Conservation (phyloP, 176 grass and related monocot species). For the Musa schizocarpa region DNA sequence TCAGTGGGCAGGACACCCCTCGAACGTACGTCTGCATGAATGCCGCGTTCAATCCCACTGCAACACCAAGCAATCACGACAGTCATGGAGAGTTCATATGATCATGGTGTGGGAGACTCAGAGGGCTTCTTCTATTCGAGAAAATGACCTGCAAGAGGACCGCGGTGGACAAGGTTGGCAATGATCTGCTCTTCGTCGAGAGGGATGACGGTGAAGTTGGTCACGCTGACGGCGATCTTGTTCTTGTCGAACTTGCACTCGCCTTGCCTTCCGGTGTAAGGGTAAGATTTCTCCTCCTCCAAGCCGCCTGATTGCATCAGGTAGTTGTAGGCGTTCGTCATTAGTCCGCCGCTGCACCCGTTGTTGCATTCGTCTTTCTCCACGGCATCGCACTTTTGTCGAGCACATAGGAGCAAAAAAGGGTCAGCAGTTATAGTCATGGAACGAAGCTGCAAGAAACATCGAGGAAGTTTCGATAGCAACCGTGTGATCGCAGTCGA, state of each 20-base stretch:
- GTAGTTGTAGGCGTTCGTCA: constrained; percentile 82
- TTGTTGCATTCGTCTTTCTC: constrained; percentile 57
- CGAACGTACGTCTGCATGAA: constrained; percentile 92
- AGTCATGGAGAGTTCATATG: background rate
- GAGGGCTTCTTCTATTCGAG: background rate
- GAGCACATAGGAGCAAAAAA: background rate
- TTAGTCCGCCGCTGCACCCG: constrained; percentile 68
- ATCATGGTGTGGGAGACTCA: background rate
- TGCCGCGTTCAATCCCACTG: constrained; percentile 66
- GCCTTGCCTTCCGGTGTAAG: constrained; percentile 48
- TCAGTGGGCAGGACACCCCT: constrained; percentile 67
- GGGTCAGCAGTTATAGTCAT: background rate
- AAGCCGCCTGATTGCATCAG: constrained; percentile 58
- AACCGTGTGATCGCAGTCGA: constrained; percentile 75
- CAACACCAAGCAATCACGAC: background rate
- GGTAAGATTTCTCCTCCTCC: constrained; percentile 59
- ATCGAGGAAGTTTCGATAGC: background rate
- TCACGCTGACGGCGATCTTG: constrained; percentile 45
- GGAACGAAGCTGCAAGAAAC: background rate
- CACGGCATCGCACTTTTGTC: constrained; percentile 35
- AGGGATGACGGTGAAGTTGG: constrained; percentile 58
- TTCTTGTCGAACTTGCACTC: constrained; percentile 55
- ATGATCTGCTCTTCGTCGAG: constrained; percentile 54
- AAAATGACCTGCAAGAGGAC: constrained; percentile 42
- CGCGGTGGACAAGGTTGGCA: constrained; percentile 43